Evolutionary conservation across 106 monocot genomes (phyloP), one percentile per base, ranked within the genome.

Genomic region (Ottelia alismoides): DNA sequence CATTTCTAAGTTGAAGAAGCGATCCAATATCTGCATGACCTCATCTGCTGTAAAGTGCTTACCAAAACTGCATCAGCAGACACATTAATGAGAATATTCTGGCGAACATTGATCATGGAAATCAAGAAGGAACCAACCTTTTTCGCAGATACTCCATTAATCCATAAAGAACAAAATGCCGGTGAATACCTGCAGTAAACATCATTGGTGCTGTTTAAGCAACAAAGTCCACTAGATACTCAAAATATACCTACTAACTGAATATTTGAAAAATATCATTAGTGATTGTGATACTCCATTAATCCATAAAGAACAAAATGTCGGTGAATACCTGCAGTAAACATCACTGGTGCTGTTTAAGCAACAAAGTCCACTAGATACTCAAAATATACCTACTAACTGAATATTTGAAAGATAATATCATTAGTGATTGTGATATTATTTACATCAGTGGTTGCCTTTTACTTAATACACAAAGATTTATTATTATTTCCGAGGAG

Each of bases 1-100:
- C 88, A 94, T 81, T 63, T 94, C 88, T 63, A 94, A 63, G 73
- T 94, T 94, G 65, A 84, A 94, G 88, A 94, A 94, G 22, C 79
- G 75, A 65, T 84, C 88, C 29, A 94, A 28, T 35, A 94, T 59
- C 73, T 84, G 93, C 48, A 94, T 71, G 29, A 94, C 73, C 72
- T 94, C 93, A 56, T 88, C 93, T 45, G 88, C 68, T 55, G 93
- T 65, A 51, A 94, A 94, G 21, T 75, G 66, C 50, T 72, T 81
- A 30, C 73, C 78, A 65, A 88, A 81, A 30, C 93, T 93, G 80
- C 52, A 71, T 17, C 12, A 47, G 20, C 31, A 4, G n/a, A 17
- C 3, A 19, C 2, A 22, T 35, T 11, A 20, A 19, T 10, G 12
- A n/a, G 12, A 20, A 3, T n/a, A 28, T 23, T 54, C n/a, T 5